Conservation (phyloP, 1,139 yeast genomes). For the Debaryomycetaceae sp. region DNA sequence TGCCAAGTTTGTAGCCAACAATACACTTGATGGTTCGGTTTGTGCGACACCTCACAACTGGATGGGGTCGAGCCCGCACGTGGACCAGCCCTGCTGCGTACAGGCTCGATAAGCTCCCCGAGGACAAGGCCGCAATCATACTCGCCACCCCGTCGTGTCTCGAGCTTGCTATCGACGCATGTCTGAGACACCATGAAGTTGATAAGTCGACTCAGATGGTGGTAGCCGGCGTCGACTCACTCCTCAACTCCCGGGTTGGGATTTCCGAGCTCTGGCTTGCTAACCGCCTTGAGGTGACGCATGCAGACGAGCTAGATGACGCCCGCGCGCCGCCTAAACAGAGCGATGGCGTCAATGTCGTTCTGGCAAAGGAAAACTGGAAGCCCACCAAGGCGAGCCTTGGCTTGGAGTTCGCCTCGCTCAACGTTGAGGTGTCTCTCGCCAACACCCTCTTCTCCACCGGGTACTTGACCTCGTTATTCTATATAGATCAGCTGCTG, state of each 20-base stretch:
- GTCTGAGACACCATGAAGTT: conserved; percentile 25
- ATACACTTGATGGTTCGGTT: too few relatives aligned
- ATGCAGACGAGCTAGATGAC: conserved; percentile 11
- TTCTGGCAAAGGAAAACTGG: conserved; percentile 38
- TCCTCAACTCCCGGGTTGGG: conserved; percentile 37
- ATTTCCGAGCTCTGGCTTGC: conserved; percentile 48
- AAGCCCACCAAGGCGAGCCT: conserved; percentile 14
- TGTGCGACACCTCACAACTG: too few relatives aligned
- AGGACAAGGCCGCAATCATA: conserved; percentile 15
- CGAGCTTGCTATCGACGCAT: conserved; percentile 26
- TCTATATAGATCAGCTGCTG: conserved; percentile 12
- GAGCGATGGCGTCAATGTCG: conserved; percentile 33
- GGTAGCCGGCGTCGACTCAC: conserved; percentile 48
- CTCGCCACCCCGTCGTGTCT: conserved; percentile 44
- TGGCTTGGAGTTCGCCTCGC: too few relatives aligned
- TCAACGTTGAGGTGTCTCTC: conserved; percentile 22
- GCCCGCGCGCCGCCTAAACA: conserved; percentile 18
- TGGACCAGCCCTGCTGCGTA: conserved; percentile 1
- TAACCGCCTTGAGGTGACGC: conserved; percentile 8
- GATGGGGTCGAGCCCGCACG: conserved; percentile 1
- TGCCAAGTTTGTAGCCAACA: too few relatives aligned
- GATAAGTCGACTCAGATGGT: conserved; percentile 34
- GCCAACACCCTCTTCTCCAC: conserved; percentile 42
- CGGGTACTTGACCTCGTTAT: conserved; percentile 33
- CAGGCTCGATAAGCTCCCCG: neutral